Evolutionary conservation across 2,329 filamentous ascomycete genomes (phyloP), one percentile per base, ranked within the genome.

Genomic region (Ampelomyces quisqualis): DNA sequence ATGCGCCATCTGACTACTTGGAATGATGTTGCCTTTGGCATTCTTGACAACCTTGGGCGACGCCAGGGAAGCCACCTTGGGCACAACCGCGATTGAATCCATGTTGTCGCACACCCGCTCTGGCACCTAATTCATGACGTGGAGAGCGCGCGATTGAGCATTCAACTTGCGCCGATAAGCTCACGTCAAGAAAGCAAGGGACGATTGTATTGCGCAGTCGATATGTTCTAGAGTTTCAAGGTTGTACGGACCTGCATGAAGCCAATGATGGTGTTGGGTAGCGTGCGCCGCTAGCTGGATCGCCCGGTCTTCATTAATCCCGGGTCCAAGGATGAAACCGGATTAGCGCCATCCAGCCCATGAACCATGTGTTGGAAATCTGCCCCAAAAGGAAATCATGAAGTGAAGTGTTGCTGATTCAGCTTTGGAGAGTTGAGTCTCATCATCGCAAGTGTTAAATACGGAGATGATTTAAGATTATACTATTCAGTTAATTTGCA

Each of bases 41-140:
- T 68, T 70, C 60, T 73, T 73, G 13, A 64, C 51, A 28, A 73
- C 57, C 56, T 73, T 73, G 45, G 72, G 71, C 47, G 70, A 68
- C 39, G 70, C 65, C 45, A 70, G 58, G 45, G 57, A 51, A 50
- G 52, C 62, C 45, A 67, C 61, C 44, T 71, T 71, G n/a, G 69
- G 58, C 38, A 66, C 64, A 34, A 61, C 62, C 36, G 64, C 65
- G 31, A 68, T 67, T 34, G 67, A 64, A 50, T 71, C 68, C 67
- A 70, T 70, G 52, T 24, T 58, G 58, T 31, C 47, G 20, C 27
- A n/a, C 11, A 26, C 8, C 7, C 5, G 15, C 27, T 24, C 24
- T 13, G 14, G 27, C 4, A 11, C 10, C 27, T 31, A 21, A 14
- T 56, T 55, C 58, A 62, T 62, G 51, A 20, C 29, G 45, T 48